phyloP scores from a whole-genome alignment of 2,329 filamentous ascomycete genomes.

The Tolypocladium album region DNA sequence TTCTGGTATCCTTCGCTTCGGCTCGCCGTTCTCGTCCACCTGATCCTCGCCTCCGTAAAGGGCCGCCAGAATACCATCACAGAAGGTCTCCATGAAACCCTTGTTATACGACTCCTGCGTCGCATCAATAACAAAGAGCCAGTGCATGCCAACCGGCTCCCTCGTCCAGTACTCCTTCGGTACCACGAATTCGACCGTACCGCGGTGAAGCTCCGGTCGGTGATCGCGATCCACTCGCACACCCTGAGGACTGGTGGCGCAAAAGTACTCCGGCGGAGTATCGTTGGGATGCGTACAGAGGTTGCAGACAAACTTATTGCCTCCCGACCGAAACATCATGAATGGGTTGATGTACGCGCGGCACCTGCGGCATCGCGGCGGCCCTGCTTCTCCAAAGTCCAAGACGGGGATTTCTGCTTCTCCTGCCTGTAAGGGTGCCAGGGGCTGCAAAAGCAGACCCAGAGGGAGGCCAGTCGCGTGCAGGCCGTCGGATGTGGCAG shows the following conservation, averaged over 20 bases:
- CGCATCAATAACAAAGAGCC: slow-evolving; percentile 88
- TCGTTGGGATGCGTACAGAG: slow-evolving; percentile 97
- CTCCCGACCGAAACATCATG: slow-evolving; percentile 91
- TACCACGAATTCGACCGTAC: slow-evolving; percentile 92
- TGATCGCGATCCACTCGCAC: slow-evolving; percentile 80
- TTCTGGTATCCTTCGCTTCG: slow-evolving; percentile 52
- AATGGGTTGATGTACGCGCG: slow-evolving; percentile 97
- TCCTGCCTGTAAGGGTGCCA: slow-evolving; percentile 72
- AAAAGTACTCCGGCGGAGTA: slow-evolving; percentile 84
- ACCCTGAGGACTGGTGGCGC: slow-evolving; percentile 78
- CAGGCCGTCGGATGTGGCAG: slow-evolving; percentile 69
- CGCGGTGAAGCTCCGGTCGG: slow-evolving; percentile 78
- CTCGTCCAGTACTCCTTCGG: slow-evolving; percentile 99
- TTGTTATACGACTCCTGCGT: slow-evolving; percentile 86
- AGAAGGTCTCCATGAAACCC: slow-evolving; percentile 82
- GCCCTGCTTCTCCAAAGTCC: slow-evolving; percentile 86
- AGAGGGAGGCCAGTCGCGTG: slow-evolving; percentile 73
- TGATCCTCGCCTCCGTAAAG: slow-evolving; percentile 62
- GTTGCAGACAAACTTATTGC: slow-evolving; percentile 96
- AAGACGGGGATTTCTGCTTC: slow-evolving; percentile 83
- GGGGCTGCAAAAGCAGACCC: slow-evolving; percentile 78
- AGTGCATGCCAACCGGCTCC: slow-evolving; percentile 77
- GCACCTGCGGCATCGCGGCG: slow-evolving; percentile 85
- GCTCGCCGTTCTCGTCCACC: slow-evolving; percentile 39
- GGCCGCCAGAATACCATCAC: slow-evolving; percentile 74